Percentiles rank a stretch among this genome's conserved stretches.
These are phyloP conservation scores for Myxozyma neotropica DNA, from an alignment of 805 yeast species.

Conservation along the genomic window DNA sequence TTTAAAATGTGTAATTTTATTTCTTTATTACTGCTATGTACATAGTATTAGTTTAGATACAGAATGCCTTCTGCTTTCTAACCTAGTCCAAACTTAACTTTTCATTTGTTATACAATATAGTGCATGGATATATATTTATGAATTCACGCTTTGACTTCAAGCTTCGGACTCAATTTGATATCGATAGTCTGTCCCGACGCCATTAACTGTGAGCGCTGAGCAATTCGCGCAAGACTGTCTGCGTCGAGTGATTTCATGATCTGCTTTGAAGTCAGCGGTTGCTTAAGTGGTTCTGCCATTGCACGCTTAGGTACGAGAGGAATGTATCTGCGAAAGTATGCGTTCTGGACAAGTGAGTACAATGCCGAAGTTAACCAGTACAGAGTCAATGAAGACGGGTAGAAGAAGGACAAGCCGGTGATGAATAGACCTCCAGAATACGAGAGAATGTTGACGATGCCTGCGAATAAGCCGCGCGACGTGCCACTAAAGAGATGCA, in stretches of 20 bases:
- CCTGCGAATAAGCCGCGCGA: not conserved
- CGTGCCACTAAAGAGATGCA: not conserved
- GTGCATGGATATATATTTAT: too few relatives aligned
- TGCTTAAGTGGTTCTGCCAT: constrained; percentile 14
- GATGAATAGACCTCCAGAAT: constrained; percentile 75
- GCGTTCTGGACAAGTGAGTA: constrained; percentile 78
- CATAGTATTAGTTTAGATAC: not conserved
- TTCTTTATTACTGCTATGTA: not conserved
- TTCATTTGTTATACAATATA: too few relatives aligned
- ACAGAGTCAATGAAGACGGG: constrained; percentile 58
- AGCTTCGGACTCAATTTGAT: too few relatives aligned
- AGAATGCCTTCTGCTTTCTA: too few relatives aligned
- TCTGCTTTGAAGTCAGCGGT: constrained; percentile 3
- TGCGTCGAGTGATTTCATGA: not conserved
- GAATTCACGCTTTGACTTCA: too few relatives aligned
- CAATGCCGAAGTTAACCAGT: constrained; percentile 85
- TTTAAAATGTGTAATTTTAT: not conserved
- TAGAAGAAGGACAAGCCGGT: constrained; percentile 87
- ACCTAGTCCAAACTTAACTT: too few relatives aligned
- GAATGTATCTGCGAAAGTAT: constrained; percentile 49
- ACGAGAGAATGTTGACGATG: constrained; percentile 41
- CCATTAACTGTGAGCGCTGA: not conserved
- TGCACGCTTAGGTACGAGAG: constrained; percentile 9
- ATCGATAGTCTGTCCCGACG: not conserved
- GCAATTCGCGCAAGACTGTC: not conserved